Base-by-base conservation (phyloP, 495 filamentous ascomycete genomes). In the Rostrohypoxylon terebratum region DNA sequence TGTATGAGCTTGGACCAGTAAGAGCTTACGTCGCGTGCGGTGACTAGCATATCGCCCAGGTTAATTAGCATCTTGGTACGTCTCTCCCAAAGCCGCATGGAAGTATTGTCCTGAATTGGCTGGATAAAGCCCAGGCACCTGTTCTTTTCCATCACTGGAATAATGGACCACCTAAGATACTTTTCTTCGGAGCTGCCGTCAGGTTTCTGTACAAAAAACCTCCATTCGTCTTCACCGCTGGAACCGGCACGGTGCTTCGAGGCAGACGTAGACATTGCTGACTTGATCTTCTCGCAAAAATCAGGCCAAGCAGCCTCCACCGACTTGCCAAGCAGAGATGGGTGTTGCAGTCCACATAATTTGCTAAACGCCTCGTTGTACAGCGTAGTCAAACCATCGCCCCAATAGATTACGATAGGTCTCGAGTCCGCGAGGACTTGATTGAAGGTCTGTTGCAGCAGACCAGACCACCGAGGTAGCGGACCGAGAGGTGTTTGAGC, bases 371-470 rank as follows among this genome's bases (percentile, higher is more conserved):
- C 89, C 72, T 92, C 89, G 69, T 93, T 93, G 77, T 93, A 93
- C 33, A 93, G 88, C 8, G 89, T 87, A 16, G 90, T 84, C 50
- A 87, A 81, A 31, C 91, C 84, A 7, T 81, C 77, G 4, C 90
- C 90, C 90, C 90, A 92, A 77, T 92, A 92, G 80, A 93, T 89
- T 1, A 90, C 90, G 3, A 89, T 89, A 11, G 90, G 90, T 76
- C 92, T 88, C 28, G 90, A 90, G 66, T 86, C 88, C 2, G 88
- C 89, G 86, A 93, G 90, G 65, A 93, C 87, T 54, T 91, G 77
- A 61, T 86, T 87, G 23, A 87, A 88, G 83, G 91, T 90, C 50
- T 87, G 84, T 31, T 90, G 82, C 14, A 92, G 77, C 54, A 91
- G 89, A 54, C 83, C 73, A 6, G 81, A 77, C 90, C 90, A 93